Base-by-base conservation (phyloP, 83 land plant species). In the Diphasiastrum complanatum region DNA sequence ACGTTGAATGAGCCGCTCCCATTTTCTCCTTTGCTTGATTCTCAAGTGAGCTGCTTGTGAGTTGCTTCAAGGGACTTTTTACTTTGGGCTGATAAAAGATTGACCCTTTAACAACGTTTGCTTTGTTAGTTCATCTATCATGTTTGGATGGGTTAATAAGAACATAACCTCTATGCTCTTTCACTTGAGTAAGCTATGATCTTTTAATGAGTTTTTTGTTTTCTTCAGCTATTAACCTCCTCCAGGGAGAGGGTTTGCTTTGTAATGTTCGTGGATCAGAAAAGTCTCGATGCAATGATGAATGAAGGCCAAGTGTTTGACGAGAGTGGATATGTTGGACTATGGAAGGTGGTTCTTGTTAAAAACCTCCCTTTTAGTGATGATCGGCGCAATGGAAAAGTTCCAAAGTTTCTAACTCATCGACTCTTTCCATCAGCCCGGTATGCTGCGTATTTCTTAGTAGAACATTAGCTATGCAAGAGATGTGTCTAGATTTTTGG, bases 351-450 rank as follows among this genome's bases (percentile, higher is more conserved):
- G 45, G 87, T 95, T 2, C 75, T 95, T 19, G 85, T 95, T 14
- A 81, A 78, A 62, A 89, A 86, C 67, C 51, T 95, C 45, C 99
- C 99, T 2, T 95, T 74, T 63, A 12, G 53, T 50, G 99, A 95
- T 67, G 81, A 83, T 81, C 74, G 99, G 26, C 85, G 96, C 60
- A 87, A 79, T 53, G 99, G 99, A 23, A 95, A 95, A 69, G 75
- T 95, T 62, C 99, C 99, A 22, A 95, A 95, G 67, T 60, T 95
- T 54, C 67, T 95, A 58, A 33, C 99, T 2, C 99, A 95, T 77
- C 89, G 99, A 5, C 82, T 95, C 26, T 95, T 95, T 63, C 92
- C 99, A 48, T 79, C 83, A 71, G 96, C 99, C 37, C 85, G 99
- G 99, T 89, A 55, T 51, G 56, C n/a, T n/a, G 16, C 8, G 16